Evolutionary conservation across 1,139 yeast species (phyloP), one percentile per base, ranked within the genome.

Genomic region (Geotrichum reessii): DNA sequence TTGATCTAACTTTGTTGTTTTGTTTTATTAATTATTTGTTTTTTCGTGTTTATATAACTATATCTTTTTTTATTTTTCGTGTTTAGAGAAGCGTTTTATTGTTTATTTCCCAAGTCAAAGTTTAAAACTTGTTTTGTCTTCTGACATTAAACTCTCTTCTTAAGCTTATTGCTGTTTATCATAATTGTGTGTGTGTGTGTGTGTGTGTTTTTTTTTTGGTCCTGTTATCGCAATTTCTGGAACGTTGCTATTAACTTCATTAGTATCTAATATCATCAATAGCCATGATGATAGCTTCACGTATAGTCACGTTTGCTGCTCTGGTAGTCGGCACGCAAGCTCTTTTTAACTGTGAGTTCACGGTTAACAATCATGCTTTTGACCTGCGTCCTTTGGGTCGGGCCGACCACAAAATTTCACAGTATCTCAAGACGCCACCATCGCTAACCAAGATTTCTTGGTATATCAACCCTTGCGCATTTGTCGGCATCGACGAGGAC

Each of bases 401-500:
- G 52, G 87, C 88, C 1, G 68, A 76, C 6, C 81, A 81, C 64
- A 65, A 73, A 2, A 74, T 76, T 19, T 67, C 76, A 8, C 58
- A 67, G 4, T 66, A 76, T 37, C 74, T 71, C 50, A 80, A 79
- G 53, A 88, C 97, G 14, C 97, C 97, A 27, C 98, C 98, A 1
- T 81, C 92, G 5, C 75, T 73, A 50, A 83, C 89, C 1, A 78
- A 76, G 56, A 73, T 78, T 46, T 78, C 82, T 2, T 88, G 96
- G 92, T 82, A 78, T 66, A 67, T 91, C 53, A 86, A 89, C 52
- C 77, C 90, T 12, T 89, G 96, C 72, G 83, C 81, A 51, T 74
- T 81, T 9, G 71, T 81, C 31, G 54, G 54, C 8, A 68, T 65
- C 48, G 57, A 65, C 50, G 53, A 62, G 19, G 66, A 70, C 48